phyloP scores from a whole-genome alignment of 1,139 yeast genomes.

The Scheffersomyces segobiensis region DNA sequence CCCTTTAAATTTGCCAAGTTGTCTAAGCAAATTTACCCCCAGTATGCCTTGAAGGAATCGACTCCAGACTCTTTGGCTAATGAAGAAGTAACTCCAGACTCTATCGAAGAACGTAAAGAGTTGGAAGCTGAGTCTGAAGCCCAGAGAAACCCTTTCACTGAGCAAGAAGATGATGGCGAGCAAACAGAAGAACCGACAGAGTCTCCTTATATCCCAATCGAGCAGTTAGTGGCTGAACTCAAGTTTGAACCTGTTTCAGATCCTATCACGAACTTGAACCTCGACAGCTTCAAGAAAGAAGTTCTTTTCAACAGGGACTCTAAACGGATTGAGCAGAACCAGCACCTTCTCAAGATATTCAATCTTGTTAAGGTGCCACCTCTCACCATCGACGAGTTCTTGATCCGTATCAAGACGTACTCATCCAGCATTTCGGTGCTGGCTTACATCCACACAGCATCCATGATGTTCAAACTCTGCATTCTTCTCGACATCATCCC shows the following conservation, averaged over 20 bases:
- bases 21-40: neutral
- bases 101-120: conserved; percentile 3
- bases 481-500: conserved; percentile 34
- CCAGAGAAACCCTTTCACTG: neutral
- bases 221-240: conserved; percentile 18
- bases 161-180: neutral
- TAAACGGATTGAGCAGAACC: conserved; percentile 16
- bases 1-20: conserved; percentile 21
- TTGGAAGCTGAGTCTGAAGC: neutral
- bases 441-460: conserved; percentile 44
- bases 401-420: conserved; percentile 41
- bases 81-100: conserved; percentile 12
- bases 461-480: conserved; percentile 37
- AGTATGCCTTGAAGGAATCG: conserved; percentile 5
- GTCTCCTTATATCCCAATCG: conserved; percentile 25
- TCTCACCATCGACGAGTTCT: conserved; percentile 36
- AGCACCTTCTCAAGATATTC: conserved; percentile 34
- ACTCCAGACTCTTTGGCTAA: conserved; percentile 11
- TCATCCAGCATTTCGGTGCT: conserved; percentile 43
- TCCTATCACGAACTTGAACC: conserved; percentile 17
- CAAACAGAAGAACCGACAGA: conserved; percentile 7
- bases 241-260: conserved; percentile 13
- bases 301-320: conserved; percentile 1
- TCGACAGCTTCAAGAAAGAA: conserved; percentile 9
- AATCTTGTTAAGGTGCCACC: conserved; percentile 38